Evolutionary conservation across 2,329 filamentous ascomycete genomes (phyloP).

Genomic region (Cercospora sojina): DNA sequence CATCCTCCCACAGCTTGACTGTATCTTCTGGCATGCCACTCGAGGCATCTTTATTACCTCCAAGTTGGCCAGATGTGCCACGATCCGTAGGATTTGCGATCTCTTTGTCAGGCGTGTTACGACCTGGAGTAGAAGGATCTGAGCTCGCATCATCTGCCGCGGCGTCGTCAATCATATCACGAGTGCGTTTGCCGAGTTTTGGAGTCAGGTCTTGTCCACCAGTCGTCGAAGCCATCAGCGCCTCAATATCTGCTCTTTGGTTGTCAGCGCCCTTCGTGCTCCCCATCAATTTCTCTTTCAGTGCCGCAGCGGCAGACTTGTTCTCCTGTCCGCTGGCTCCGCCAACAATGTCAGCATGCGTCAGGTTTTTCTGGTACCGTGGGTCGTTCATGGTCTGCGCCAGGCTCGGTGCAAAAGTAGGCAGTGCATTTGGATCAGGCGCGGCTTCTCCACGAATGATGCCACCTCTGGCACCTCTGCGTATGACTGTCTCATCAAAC

Average conservation of each 20-base stretch:
- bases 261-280: conserved; percentile 36
- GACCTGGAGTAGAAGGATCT: conserved; percentile 53
- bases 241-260: conserved; percentile 34
- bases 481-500: conserved; percentile 36
- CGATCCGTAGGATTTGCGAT: conserved; percentile 32
- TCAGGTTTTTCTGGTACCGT: conserved; percentile 60
- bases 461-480: conserved; percentile 37
- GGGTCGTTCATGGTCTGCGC: conserved; percentile 53
- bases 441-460: conserved; percentile 36
- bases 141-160: conserved; percentile 39
- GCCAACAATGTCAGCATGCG: conserved; percentile 78
- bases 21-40: conserved; percentile 73
- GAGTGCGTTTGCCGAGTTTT: conserved; percentile 73
- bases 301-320: conserved; percentile 85
- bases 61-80: conserved; percentile 36
- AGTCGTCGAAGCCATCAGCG: conserved; percentile 35
- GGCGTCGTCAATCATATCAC: conserved; percentile 64
- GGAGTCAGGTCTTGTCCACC: conserved; percentile 47
- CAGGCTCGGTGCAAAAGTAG: conserved; percentile 58
- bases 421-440: conserved; percentile 47
- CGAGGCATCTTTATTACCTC: conserved; percentile 47
- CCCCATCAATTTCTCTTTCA: conserved; percentile 75
- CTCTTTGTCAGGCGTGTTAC: conserved; percentile 53
- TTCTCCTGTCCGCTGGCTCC: conserved; percentile 70
- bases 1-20: conserved; percentile 89